Evolutionary conservation across 768 basidiomycete genomes (phyloP).

Genomic region (Phanerodontia chrysosporium): DNA sequence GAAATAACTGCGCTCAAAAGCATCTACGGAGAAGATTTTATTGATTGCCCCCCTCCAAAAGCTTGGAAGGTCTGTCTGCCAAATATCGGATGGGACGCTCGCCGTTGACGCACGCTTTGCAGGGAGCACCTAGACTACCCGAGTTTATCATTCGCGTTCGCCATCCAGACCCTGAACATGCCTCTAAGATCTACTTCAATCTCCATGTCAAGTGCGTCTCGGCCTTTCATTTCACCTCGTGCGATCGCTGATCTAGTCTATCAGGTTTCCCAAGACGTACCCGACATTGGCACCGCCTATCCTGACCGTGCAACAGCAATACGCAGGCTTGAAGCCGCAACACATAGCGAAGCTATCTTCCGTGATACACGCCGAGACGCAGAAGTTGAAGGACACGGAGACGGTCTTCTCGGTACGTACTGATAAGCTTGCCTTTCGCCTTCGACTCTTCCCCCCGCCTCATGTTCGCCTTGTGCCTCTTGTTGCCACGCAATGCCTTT

Average conservation of each 20-base stretch:
- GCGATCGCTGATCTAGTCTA: background rate
- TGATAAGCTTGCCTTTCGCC: background rate
- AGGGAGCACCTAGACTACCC: slow-evolving; percentile 67
- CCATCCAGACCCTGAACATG: slow-evolving; percentile 56
- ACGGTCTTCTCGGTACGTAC: slow-evolving; percentile 71
- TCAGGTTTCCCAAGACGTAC: slow-evolving; percentile 78
- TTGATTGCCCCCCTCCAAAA: slow-evolving; percentile 67
- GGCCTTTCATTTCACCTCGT: background rate
- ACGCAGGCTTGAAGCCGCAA: slow-evolving; percentile 53
- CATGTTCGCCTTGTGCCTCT: background rate
- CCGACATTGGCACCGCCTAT: slow-evolving; percentile 66
- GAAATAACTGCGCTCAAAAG: slow-evolving; percentile 80
- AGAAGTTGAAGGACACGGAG: slow-evolving; percentile 61
- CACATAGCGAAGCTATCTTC: slow-evolving; percentile 54
- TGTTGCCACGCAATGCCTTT: too few species aligned
- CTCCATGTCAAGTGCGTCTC: slow-evolving; percentile 63
- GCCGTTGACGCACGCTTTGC: background rate
- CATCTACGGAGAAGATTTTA: slow-evolving; percentile 78
- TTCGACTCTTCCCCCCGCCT: background rate
- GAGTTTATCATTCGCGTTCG: slow-evolving; percentile 74
- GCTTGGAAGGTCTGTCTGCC: slow-evolving; percentile 69
- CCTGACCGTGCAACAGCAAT: slow-evolving; percentile 65
- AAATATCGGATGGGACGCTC: background rate
- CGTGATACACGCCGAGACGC: slow-evolving; percentile 61
- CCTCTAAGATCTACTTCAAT: slow-evolving; percentile 57